These are phyloP conservation scores for Westerdykella aurantiaca DNA, from an alignment of 2,329 filamentous ascomycete genomes.

Conservation along the genomic window DNA sequence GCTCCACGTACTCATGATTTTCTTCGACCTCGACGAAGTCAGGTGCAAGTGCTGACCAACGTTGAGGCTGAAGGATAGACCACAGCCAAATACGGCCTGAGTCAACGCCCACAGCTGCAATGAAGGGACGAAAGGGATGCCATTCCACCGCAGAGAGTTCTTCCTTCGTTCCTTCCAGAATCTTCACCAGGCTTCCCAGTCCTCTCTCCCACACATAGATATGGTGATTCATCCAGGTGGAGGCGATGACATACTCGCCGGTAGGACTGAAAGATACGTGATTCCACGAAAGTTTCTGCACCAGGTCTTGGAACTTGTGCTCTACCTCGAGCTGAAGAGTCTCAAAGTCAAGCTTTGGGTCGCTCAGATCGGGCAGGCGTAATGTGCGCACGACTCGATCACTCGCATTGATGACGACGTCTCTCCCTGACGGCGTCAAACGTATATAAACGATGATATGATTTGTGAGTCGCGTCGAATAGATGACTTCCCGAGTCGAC, in stretches of 20 bases:
- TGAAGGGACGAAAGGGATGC: conserved; percentile 82
- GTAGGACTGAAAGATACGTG: conserved; percentile 92
- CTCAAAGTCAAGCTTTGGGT: conserved; percentile 66
- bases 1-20: conserved; percentile 93
- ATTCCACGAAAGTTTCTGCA: conserved; percentile 93
- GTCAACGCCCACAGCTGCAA: conserved; percentile 88
- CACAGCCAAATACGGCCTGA: conserved; percentile 92
- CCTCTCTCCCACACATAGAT: conserved; percentile 97
- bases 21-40: conserved; percentile 98
- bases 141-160: conserved; percentile 96
- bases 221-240: conserved; percentile 97
- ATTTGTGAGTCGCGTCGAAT: conserved; percentile 80
- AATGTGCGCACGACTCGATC: conserved; percentile 94
- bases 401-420: conserved; percentile 85
- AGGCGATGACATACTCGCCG: conserved; percentile 92
- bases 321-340: conserved; percentile 86
- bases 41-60: conserved; percentile 93
- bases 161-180: conserved; percentile 93
- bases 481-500: conserved; percentile 72
- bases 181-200: conserved; percentile 90
- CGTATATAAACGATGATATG: conserved; percentile 85
- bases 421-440: conserved; percentile 75
- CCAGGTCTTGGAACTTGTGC: conserved; percentile 97
- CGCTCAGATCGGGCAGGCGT: conserved; percentile 68
- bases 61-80: conserved; percentile 90